Base-by-base conservation (phyloP, 352 stramenopile genomes). In the Phytophthora meadii region DNA sequence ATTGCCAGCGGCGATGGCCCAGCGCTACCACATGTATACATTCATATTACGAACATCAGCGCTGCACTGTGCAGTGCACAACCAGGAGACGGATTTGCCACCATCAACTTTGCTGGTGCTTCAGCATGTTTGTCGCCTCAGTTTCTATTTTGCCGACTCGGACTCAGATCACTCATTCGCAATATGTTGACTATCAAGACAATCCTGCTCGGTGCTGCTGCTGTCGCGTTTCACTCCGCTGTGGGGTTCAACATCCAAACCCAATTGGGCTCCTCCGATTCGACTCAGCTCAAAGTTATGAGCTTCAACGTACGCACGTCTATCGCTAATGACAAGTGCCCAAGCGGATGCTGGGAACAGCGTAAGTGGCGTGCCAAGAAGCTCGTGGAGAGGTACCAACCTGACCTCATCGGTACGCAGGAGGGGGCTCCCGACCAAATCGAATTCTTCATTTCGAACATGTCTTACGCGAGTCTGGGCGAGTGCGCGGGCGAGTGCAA, bases 241-340 rank as follows among this genome's bases (percentile, higher is more conserved):
- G 15, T 15, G n/a, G 37, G 37, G 6, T 19, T 42, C 14, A 14
- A 14, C 14, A 42, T 42, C 37, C 37, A 42, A 42, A 15, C n/a
- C 7, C 37, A 42, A 42, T 42, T 22, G 14, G 7, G n/a, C 11
- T 8, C n/a, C 7, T 11, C 8, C 11, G 25, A 40, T 15, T 52
- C 57, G n/a, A 52, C 34, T n/a, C 57, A 62, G 30, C 55, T 87
- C 51, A 82, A 84, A n/a, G 70, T 88, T 48, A 87, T 87, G 77
- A 85, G 54, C 53, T 87, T 90, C 63, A 90, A 90, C 54, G 17
- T 88, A 6, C 79, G 81, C 37, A 90, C 81, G 49, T 77, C 79
- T 15, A 19, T 81, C 28, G 79, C 81, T 1, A 80, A 76, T 10
- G 79, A 90, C 48, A 72, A 79, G 17, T 91, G 80, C 37, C 72